Base-by-base conservation (phyloP, 257 asterid species). In the Leonotis leonurus region DNA sequence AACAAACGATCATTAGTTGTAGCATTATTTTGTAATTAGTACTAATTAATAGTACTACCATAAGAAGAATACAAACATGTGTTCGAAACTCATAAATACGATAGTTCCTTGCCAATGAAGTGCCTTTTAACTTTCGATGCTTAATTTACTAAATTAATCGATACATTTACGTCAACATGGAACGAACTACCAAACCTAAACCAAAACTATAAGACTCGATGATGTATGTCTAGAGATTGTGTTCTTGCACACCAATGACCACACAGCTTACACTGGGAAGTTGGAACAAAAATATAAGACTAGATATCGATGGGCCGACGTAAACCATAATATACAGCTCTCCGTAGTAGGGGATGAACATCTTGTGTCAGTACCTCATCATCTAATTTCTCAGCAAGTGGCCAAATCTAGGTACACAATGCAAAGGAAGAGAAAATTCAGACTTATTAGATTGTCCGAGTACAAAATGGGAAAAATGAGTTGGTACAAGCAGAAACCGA, bases 281-380 rank as follows among this genome's bases (percentile, higher is more conserved):
- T n/a, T 0, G 18, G 20, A 54, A 32, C 24, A 9, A 76, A 64
- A 35, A 20, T 17, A 21, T 0, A 11, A n/a, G 40, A 60, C 75
- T 73, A 73, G 41, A 57, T 33, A 24, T 77, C 85, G 44, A 39
- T 13, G 13, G 90, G 85, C 25, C 96, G 84, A 40, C 89, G 71
- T 70, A 93, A 77, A 21, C 96, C 99, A 39, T 77, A 81, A 64
- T 85, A 89, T 36, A 93, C 68, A 29, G 94, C 84, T 83, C 75
- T 85, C 59, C 81, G 85, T 20, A 93, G 40, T 7, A 87, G 91
- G 50, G 95, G 96, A 65, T 85, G 97, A 56, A 64, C 86, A 29
- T 83, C 96, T 61, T 87, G 85, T 0, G 84, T 80, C 43, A 93
- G 72, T 33, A 93, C 95, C 79, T 85, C 94, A 0, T 89, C 79